Base-by-base conservation (phyloP, 2,329 filamentous ascomycete species). In the Arthrinium puccinioides region DNA sequence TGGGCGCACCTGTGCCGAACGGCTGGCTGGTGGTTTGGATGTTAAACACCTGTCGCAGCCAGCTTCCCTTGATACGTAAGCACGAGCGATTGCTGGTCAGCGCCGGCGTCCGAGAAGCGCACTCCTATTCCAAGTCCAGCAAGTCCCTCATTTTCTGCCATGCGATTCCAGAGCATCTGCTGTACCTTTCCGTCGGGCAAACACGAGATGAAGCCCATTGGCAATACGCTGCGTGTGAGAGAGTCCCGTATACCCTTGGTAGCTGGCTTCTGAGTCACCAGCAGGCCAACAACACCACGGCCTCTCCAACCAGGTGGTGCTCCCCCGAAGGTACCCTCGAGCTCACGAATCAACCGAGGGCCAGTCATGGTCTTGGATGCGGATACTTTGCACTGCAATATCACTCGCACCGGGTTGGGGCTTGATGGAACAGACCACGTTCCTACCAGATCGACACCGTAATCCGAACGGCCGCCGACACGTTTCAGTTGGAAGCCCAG, bases 181-280 rank as follows among this genome's bases (percentile, higher is more conserved):
- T 70, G 60, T 16, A 87, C 55, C 7, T 54, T 53, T 1, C 84
- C 84, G 3, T 72, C 67, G 13, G 51, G 50, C 1, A 72, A 71
- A 42, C 84, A 78, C 38, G 74, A 76, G 19, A 85, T 59, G 50
- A 79, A 94, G 1, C 80, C 79, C 68, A 95, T 74, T 1, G 87
- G 84, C 64, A 74, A 79, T 25, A 64, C 59, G 52, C 82, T 84
- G 40, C 76, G 65, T 5, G 72, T 71, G 46, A 96, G 53, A 18
- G 86, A 79, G 32, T 87, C 79, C 40, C 85, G 66, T 4, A 94
- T 79, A 1, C 89, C 90, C 52, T 78, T 84, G 0, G 88, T 94
- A 21, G 87, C 84, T 37, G 78, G 69, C 43, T 72, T 69, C 44
- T 81, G 77, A 4, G 78, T 74, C 18, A 84, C 82, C 37, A 96